A percentile compares a stretch with the other conserved stretches of the same genome.
phyloP scores from a whole-genome alignment of 2,329 filamentous ascomycete genomes.

The Aspergillus quadricinctus region DNA sequence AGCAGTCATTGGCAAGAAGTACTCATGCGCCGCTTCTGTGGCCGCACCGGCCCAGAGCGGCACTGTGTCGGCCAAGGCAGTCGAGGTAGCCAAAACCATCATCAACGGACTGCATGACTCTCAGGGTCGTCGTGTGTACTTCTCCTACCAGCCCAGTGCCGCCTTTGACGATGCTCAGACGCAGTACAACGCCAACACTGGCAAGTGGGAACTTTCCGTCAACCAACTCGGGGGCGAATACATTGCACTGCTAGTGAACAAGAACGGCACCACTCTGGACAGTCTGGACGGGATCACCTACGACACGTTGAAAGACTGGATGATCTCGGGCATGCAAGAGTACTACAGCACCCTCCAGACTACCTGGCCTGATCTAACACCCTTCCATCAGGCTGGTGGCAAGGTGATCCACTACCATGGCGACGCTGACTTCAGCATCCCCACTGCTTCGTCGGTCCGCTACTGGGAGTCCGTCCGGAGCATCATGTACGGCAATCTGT shows the following conservation, averaged over 20 bases:
- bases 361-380: constrained; percentile 33
- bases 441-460: constrained; percentile 49
- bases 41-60: neutral
- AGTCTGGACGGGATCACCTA: constrained; percentile 43
- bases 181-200: neutral
- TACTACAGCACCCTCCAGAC: constrained; percentile 51
- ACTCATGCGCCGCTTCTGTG: constrained; percentile 33
- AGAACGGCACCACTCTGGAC: constrained; percentile 38
- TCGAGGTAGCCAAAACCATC: neutral
- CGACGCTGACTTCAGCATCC: constrained; percentile 50
- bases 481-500: constrained; percentile 43
- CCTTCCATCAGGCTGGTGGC: constrained; percentile 34
- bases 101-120: neutral
- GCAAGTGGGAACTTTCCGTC: neutral
- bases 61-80: neutral
- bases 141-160: neutral
- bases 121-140: neutral
- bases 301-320: constrained; percentile 52
- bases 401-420: constrained; percentile 56
- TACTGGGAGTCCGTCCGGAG: constrained; percentile 51
- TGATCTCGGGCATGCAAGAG: constrained; percentile 41
- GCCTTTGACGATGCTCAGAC: neutral
- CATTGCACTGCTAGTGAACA: neutral
- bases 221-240: neutral
- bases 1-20: constrained; percentile 39